Base-by-base conservation (phyloP, 2,329 filamentous ascomycete genomes). In the Fusarium metavorans region DNA sequence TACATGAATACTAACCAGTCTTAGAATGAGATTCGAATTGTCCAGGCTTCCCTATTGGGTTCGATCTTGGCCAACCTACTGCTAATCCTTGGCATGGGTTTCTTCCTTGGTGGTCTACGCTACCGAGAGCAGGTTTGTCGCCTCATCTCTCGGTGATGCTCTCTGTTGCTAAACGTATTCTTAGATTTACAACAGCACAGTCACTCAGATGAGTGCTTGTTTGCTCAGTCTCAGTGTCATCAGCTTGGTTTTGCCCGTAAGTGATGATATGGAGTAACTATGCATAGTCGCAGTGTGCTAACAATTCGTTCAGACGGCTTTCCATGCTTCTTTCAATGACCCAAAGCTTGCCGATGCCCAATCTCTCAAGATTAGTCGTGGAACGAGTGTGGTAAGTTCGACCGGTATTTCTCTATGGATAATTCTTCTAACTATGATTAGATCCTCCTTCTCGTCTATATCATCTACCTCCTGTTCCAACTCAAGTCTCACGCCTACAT, bases 121-220 rank as follows among this genome's bases (percentile, higher is more conserved):
- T 98, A 91, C 82, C 92, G 93, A 81, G 95, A 98, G 85, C 95
- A 98, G 35, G 56, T 58, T 30, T 86, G 91, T 91, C 79, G 76
- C 35, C 10, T 10, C 37, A 1, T 23, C 14, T 6, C 25, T 25
- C 30, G 3, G 5, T 10, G 35, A 9, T 25, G 10, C 18, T n/a
- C n/a, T 11, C 6, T 13, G 14, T 39, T 43, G 10, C 64, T 71
- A 27, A 76, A 39, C 27, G 2, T 14, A 14, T 14, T 13, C 5
- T 34, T 64, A 93, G 90, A 92, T 98, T 72, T 98, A 98, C 85
- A 98, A 98, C 84, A 97, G 92, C 84, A 98, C 94, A 25, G 94
- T 98, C 68, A 98, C 95, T 1, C 95, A 98, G 82, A 98, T 98
- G 94, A 98, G 95, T 81, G 95, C 95, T 61, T 97, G 95, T 84